Conservation (phyloP, 2,329 filamentous ascomycete genomes). For the Cercospora zeina region DNA sequence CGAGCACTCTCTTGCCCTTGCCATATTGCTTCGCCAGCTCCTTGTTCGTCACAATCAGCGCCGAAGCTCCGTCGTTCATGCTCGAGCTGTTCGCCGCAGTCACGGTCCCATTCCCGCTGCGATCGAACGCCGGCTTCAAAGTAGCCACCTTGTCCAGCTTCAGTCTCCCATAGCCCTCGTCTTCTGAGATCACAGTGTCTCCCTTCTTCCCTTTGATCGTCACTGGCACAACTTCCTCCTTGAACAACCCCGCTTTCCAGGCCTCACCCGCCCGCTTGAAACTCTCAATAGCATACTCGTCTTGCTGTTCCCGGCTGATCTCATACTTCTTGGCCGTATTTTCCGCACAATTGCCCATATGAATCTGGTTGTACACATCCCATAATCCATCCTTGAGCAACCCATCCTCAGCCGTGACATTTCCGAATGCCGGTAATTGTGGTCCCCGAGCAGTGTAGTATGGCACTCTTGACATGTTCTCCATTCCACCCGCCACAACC, state of each 20-base stretch:
- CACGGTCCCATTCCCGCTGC: constrained; percentile 81
- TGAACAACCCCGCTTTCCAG: constrained; percentile 79
- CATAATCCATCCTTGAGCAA: constrained; percentile 92
- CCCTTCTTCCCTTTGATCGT: constrained; percentile 83
- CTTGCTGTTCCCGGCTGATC: constrained; percentile 81
- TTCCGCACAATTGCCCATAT: constrained; percentile 98
- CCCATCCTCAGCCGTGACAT: constrained; percentile 85
- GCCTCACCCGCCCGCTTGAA: constrained; percentile 89
- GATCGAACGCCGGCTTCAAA: constrained; percentile 87
- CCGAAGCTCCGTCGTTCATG: constrained; percentile 91
- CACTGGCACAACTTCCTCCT: constrained; percentile 86
- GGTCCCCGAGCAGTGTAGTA: constrained; percentile 86
- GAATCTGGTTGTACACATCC: constrained; percentile 94
- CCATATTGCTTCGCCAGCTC: constrained; percentile 80
- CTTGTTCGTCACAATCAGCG: constrained; percentile 80
- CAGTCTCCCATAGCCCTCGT: constrained; percentile 86
- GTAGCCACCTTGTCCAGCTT: constrained; percentile 83
- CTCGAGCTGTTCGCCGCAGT: constrained; percentile 94
- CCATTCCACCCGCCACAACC: constrained; percentile 93
- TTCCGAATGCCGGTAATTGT: constrained; percentile 79
- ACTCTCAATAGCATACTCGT: constrained; percentile 83
- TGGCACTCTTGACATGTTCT: constrained; percentile 93
- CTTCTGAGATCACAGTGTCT: constrained; percentile 72
- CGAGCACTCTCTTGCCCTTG: constrained; percentile 75
- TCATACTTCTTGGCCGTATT: constrained; percentile 85